These are phyloP conservation scores for Diplodia intermedia DNA, from an alignment of 2,329 filamentous ascomycete genomes.

Conservation along the genomic window DNA sequence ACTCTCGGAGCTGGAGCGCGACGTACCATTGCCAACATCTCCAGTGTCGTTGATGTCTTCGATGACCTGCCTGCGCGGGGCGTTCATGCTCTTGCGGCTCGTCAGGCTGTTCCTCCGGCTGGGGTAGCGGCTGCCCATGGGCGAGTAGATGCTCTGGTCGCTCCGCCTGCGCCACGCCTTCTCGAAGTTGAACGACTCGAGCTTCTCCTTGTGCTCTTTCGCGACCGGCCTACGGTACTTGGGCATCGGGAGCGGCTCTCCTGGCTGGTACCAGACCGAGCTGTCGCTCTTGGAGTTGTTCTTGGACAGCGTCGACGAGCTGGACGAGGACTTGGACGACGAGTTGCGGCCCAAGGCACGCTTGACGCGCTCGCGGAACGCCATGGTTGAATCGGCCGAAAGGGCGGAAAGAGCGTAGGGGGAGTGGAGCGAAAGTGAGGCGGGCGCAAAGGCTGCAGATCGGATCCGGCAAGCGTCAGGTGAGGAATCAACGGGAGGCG, in stretches of 20 bases:
- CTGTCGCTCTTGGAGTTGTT: constrained; percentile 46
- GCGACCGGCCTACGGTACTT: constrained; percentile 59
- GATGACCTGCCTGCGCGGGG: constrained; percentile 46
- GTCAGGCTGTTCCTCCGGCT: constrained; percentile 48
- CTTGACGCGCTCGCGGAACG: constrained; percentile 56
- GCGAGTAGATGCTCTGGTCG: constrained; percentile 54
- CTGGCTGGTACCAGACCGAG: constrained; percentile 58
- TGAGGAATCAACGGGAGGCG: background rate
- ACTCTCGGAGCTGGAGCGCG: constrained; percentile 51
- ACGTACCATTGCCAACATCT: constrained; percentile 47
- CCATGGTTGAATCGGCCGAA: constrained; percentile 44
- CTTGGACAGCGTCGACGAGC: constrained; percentile 40
- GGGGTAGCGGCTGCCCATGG: constrained; percentile 57
- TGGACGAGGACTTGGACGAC: constrained; percentile 38
- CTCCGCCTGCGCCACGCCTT: constrained; percentile 56
- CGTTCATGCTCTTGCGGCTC: constrained; percentile 42
- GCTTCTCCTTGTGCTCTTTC: constrained; percentile 58
- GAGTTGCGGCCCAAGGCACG: constrained; percentile 51
- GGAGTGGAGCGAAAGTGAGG: constrained; percentile 17
- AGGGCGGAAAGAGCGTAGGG: constrained; percentile 6
- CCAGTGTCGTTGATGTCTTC: constrained; percentile 54
- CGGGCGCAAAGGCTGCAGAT: constrained; percentile 20
- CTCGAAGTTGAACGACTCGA: constrained; percentile 57
- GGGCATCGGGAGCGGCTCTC: constrained; percentile 58
- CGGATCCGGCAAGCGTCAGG: constrained; percentile 18